Evolutionary conservation across 257 asterid species (phyloP), one percentile per base, ranked within the genome.

Genomic region (Solanum dulcamara): DNA sequence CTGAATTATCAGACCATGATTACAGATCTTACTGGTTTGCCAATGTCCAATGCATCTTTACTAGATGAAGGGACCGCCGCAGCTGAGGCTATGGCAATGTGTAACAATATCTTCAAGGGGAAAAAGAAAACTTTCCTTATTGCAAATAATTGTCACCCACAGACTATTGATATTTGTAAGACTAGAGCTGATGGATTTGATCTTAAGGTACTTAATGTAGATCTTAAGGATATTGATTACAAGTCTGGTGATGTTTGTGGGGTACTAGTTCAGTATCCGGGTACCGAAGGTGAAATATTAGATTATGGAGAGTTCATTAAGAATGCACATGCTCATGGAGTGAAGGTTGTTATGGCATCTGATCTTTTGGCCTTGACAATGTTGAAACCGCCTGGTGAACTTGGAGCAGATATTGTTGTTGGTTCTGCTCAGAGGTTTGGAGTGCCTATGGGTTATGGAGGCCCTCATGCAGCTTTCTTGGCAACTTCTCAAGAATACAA

Each of bases 31-130:
- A 97, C 99, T 22, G 98, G 93, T 5, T 71, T 97, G 85, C 99
- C 99, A 11, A 97, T 97, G 99, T 92, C 99, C 30, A 95, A 97
- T 84, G 98, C 99, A 5, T 97, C 99, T n/a, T 88, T 94, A 80
- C 91, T 97, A 48, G 99, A 97, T 46, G 99, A 97, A 64, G 97
- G 98, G 59, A 97, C 99, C 0, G 98, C 98, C 0, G 99, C 99
- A 0, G 99, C 99, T 14, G 99, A 97, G 92, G 99, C 99, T 37
- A 97, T 97, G 99, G 97, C 99, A 14, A 97, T 97, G 99, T 97
- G 99, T 82, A 97, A 95, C 83, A 97, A 97, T 80, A 97, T 95
- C 32, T 91, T 80, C 1, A 96, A 93, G 89, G 97, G 99, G 22
- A 97, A 97, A 88, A 94, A 91, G 91, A 97, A 95, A 87, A 97